Evolutionary conservation across 345 rosid species (phyloP), one percentile per base, ranked within the genome.

Genomic region (Microthlaspi erraticum): DNA sequence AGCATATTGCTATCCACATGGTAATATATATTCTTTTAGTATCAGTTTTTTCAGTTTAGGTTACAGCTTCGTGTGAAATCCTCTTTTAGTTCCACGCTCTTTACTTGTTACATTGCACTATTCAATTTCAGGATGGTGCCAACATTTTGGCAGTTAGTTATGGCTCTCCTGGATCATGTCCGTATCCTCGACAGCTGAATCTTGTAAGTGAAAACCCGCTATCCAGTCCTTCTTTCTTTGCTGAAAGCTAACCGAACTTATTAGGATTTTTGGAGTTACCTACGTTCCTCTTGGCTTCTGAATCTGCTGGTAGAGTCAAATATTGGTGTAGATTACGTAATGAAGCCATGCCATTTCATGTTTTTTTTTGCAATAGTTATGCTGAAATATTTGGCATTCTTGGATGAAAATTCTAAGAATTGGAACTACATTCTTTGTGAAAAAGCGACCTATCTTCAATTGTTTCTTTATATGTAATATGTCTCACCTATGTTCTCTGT

Each of bases 141-240:
- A 64, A 64, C 68, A 46, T 64, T 48, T 48, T 64, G 68, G 68
- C 68, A 11, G 68, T 64, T 19, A 64, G 68, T 64, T 64, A 64
- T 14, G 68, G 68, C 68, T 33, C 56, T 64, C 68, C 56, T 48
- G 68, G 68, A 18, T 44, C 68, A 18, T 64, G 68, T 19, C 68
- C 68, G 26, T 64, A 64, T 64, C 68, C 68, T 64, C 43, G 56
- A 64, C 56, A 64, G 44, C 34, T 64, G 56, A 33, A 32, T 11
- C 68, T 64, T 64, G 68, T 64, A 7, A 64, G 68, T 64, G n/a
- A n/a, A 46, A 36, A 6, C 43, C 5, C 33, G 2, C 41, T 31
- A 31, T 11, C 42, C 7, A 10, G 6, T 62, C 42, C 6, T 29
- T 42, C 16, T 60, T 26, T 60, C n/a, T 12, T 42, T 60, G 12